Conservation (phyloP, 2,329 filamentous ascomycete genomes). For the Fusarium albosuccineum region DNA sequence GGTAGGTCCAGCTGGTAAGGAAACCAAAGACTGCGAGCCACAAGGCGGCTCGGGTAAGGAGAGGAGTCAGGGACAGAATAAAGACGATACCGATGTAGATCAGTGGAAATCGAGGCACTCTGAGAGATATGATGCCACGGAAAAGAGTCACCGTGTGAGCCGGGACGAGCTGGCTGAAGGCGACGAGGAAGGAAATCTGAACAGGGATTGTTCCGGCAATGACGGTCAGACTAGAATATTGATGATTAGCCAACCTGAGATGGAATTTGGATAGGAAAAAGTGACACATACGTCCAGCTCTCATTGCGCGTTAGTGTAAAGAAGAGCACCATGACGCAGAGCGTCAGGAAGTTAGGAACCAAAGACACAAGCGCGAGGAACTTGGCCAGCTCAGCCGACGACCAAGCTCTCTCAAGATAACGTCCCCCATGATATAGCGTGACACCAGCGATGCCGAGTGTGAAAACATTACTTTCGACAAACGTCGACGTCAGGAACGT, state of each 20-base stretch:
- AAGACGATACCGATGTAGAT: conserved; percentile 81
- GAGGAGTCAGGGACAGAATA: conserved; percentile 69
- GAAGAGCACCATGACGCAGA: conserved; percentile 79
- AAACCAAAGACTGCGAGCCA: conserved; percentile 86
- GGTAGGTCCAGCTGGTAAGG: conserved; percentile 91
- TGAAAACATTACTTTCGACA: conserved; percentile 94
- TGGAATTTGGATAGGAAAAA: conserved; percentile 2
- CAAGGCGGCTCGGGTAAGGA: conserved; percentile 78
- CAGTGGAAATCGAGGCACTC: conserved; percentile 80
- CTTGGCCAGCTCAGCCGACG: conserved; percentile 89
- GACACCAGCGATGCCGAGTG: conserved; percentile 79
- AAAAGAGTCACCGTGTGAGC: conserved; percentile 97
- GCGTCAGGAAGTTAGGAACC: conserved; percentile 83
- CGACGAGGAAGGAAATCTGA: conserved; percentile 93
- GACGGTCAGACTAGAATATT: conserved; percentile 73
- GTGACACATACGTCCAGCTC: conserved; percentile 75
- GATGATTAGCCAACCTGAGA: conserved; percentile 14
- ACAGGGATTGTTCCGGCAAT: conserved; percentile 91
- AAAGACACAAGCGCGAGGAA: conserved; percentile 83
- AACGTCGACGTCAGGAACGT: conserved; percentile 87
- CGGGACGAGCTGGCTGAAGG: conserved; percentile 97
- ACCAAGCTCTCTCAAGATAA: conserved; percentile 97
- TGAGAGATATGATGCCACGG: conserved; percentile 87
- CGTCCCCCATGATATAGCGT: conserved; percentile 93
- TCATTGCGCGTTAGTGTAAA: conserved; percentile 77